phyloP scores from a whole-genome alignment of 2,329 filamentous ascomycete genomes.

The Colletotrichum navitas region DNA sequence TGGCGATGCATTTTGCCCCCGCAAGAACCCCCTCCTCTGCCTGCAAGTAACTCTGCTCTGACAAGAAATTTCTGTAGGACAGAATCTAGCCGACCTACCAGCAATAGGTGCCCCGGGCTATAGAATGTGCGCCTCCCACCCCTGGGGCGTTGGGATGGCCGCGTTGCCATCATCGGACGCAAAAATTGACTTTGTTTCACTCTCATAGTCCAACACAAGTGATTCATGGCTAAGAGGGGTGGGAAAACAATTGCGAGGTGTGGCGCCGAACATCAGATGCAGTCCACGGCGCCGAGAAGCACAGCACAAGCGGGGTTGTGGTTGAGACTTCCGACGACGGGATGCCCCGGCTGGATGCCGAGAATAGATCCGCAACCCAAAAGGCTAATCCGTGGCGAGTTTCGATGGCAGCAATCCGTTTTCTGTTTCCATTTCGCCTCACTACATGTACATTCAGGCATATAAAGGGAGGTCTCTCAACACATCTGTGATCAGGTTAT shows the following conservation, averaged over 20 bases:
- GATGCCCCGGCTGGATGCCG: neutral
- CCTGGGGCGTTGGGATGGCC: neutral
- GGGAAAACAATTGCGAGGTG: neutral
- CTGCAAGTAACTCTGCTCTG: neutral
- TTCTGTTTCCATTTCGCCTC: neutral
- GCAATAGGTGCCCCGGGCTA: neutral
- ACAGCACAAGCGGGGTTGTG: neutral
- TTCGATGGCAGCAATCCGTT: neutral
- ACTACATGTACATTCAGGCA: fast-evolving
- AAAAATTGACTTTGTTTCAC: slow-evolving; percentile 2
- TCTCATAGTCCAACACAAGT: neutral
- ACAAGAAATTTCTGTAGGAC: neutral
- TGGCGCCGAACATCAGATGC: slow-evolving; percentile 1
- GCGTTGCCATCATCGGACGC: neutral
- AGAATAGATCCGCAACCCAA: slow-evolving; percentile 2
- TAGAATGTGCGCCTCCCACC: neutral
- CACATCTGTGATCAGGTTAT: too few species aligned
- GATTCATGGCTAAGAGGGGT: neutral
- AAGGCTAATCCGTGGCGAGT: neutral
- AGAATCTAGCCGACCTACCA: neutral
- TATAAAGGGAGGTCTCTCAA: too few species aligned
- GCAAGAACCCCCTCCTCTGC: neutral
- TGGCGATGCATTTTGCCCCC: neutral
- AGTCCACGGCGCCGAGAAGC: neutral
- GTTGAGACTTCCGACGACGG: neutral